These are phyloP conservation scores for Lichtheimia hyalospora DNA, from an alignment of 371 early-diverging fungal genomes.

Conservation along the genomic window DNA sequence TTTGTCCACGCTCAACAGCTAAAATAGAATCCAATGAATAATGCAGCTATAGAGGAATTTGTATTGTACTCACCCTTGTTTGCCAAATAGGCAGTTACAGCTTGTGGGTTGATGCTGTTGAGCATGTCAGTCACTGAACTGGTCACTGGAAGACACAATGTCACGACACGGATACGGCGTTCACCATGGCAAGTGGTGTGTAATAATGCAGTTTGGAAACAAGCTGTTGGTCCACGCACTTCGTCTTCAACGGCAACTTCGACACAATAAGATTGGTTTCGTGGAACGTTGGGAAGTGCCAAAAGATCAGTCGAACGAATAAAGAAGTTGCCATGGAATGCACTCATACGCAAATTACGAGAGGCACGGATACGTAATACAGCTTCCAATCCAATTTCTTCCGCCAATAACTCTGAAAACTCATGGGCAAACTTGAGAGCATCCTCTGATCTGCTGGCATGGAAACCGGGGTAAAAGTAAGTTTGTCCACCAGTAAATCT, in stretches of 20 bases:
- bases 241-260: slow-evolving; percentile 88
- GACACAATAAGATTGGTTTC: slow-evolving; percentile 92
- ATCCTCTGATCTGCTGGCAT: slow-evolving; percentile 84
- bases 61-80: slow-evolving; percentile 69
- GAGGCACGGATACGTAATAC: slow-evolving; percentile 95
- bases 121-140: slow-evolving; percentile 79
- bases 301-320: slow-evolving; percentile 93
- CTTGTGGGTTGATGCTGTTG: slow-evolving; percentile 82
- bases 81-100: slow-evolving; percentile 77
- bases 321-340: slow-evolving; percentile 97
- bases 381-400: slow-evolving; percentile 89
- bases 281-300: slow-evolving; percentile 91
- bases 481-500: slow-evolving; percentile 94
- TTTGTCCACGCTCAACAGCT: slow-evolving; percentile 80
- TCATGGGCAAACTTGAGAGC: slow-evolving; percentile 88
- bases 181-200: slow-evolving; percentile 86
- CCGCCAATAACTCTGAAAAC: slow-evolving; percentile 78
- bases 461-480: slow-evolving; percentile 95
- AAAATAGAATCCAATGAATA: not conserved
- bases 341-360: slow-evolving; percentile 81
- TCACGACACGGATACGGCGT: slow-evolving; percentile 95
- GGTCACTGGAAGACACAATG: slow-evolving; percentile 88
- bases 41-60: not conserved
- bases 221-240: slow-evolving; percentile 74
- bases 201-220: slow-evolving; percentile 97